Percentiles rank a stretch among this genome's conserved stretches.
phyloP scores from a whole-genome alignment of 2,329 filamentous ascomycete species.

The Thyridium curvatum region DNA sequence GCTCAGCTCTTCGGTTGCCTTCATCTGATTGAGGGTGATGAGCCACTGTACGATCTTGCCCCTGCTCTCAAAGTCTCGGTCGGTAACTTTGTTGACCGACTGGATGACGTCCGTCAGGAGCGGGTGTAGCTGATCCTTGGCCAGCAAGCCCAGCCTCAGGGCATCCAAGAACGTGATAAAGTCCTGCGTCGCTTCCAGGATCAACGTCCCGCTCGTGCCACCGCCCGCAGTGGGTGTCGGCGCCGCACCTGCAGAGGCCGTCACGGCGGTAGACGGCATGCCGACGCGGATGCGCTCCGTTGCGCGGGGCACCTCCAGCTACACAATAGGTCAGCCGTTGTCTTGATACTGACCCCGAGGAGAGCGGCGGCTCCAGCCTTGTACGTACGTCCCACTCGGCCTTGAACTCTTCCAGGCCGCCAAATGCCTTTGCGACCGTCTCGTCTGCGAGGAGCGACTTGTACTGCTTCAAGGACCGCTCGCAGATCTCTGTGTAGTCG shows the following conservation, averaged over 20 bases:
- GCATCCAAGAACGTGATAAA: constrained; percentile 98
- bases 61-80: constrained; percentile 88
- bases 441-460: constrained; percentile 90
- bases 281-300: constrained; percentile 90
- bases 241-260: constrained; percentile 41
- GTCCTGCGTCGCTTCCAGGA: constrained; percentile 89
- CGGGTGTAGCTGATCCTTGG: constrained; percentile 95
- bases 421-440: constrained; percentile 80
- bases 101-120: constrained; percentile 93
- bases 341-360: not conserved
- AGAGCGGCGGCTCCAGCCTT: too few relatives aligned
- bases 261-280: constrained; percentile 76
- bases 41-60: constrained; percentile 99
- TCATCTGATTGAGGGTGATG: constrained; percentile 96
- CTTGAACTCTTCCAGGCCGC: constrained; percentile 86
- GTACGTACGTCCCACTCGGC: constrained; percentile 77
- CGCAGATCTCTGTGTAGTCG: constrained; percentile 96
- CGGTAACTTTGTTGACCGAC: constrained; percentile 93
- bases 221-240: constrained; percentile 30
- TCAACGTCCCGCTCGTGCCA: constrained; percentile 56
- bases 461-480: constrained; percentile 90
- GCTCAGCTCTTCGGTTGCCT: constrained; percentile 81
- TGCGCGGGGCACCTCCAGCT: constrained; percentile 92
- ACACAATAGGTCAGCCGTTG: not conserved
- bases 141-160: constrained; percentile 82